These are phyloP conservation scores for Globisporangium mamillatum DNA, from an alignment of 352 stramenopile genomes.

Conservation along the genomic window DNA sequence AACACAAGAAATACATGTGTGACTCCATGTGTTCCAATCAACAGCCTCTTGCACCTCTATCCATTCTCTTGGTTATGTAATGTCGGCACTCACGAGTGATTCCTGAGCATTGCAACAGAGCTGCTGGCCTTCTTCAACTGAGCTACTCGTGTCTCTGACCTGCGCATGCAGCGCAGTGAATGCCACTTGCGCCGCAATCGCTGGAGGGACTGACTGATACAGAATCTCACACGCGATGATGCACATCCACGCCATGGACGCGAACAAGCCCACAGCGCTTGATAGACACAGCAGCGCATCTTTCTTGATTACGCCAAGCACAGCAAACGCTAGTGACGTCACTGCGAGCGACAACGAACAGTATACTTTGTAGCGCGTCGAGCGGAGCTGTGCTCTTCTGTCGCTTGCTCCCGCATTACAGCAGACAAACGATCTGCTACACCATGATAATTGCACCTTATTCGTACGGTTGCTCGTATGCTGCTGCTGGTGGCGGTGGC, in stretches of 20 bases:
- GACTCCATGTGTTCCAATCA: conserved; percentile 13
- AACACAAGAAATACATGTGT: conserved; percentile 18
- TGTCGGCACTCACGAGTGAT: not conserved
- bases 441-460: not conserved
- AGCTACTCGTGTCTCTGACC: not conserved
- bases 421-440: not conserved
- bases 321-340: not conserved
- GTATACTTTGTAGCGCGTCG: not conserved
- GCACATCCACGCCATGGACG: conserved; percentile 9
- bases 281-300: conserved; percentile 3
- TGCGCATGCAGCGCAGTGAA: not conserved
- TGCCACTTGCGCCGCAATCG: conserved; percentile 6
- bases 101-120: not conserved
- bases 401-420: not conserved
- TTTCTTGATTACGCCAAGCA: not conserved
- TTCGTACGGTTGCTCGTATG: too few relatives aligned
- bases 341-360: conserved; percentile 6
- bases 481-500: conserved; percentile 10
- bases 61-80: not conserved
- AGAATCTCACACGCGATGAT: conserved; percentile 8
- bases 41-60: not conserved
- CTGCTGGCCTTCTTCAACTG: not conserved
- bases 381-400: not conserved
- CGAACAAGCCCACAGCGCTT: conserved; percentile 13
- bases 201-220: conserved; percentile 4